These are phyloP conservation scores for Beauveria varroae DNA, from an alignment of 2,329 filamentous ascomycete species.

Conservation along the genomic window DNA sequence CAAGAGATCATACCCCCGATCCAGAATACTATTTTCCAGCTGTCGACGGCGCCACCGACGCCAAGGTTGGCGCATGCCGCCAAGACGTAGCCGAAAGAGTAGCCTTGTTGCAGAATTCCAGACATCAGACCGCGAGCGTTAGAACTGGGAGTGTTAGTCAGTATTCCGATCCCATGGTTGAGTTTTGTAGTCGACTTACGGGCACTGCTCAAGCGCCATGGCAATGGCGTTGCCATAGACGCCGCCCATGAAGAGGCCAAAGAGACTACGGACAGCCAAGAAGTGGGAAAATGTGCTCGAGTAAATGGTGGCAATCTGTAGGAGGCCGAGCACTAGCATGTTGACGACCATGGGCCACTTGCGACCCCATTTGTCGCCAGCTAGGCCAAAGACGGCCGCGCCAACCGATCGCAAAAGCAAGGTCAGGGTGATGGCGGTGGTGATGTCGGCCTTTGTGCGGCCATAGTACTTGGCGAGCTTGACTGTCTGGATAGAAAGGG, in stretches of 20 bases:
- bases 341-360: slow-evolving; percentile 81
- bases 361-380: slow-evolving; percentile 70
- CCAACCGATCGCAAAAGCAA: slow-evolving; percentile 68
- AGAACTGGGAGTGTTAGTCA: slow-evolving; percentile 26
- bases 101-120: slow-evolving; percentile 76
- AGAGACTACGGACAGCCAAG: slow-evolving; percentile 64
- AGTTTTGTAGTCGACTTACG: slow-evolving; percentile 33
- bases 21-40: slow-evolving; percentile 74
- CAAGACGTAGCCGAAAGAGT: slow-evolving; percentile 71
- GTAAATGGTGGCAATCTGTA: slow-evolving; percentile 73
- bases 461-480: slow-evolving; percentile 53
- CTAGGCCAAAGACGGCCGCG: slow-evolving; percentile 67
- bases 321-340: slow-evolving; percentile 61
- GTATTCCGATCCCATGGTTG: neutral
- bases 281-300: slow-evolving; percentile 64
- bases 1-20: slow-evolving; percentile 39
- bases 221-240: slow-evolving; percentile 73
- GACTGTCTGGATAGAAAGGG: slow-evolving; percentile 68
- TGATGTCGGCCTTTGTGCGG: slow-evolving; percentile 56
- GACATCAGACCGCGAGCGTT: slow-evolving; percentile 73
- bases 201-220: slow-evolving; percentile 69
- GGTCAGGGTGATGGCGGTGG: slow-evolving; percentile 68
- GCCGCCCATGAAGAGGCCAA: slow-evolving; percentile 75
- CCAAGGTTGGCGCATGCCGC: slow-evolving; percentile 70
- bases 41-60: slow-evolving; percentile 54